Evolutionary conservation across 371 early-diverging fungal genomes (phyloP).

Genomic region (Mucor mucedo): DNA sequence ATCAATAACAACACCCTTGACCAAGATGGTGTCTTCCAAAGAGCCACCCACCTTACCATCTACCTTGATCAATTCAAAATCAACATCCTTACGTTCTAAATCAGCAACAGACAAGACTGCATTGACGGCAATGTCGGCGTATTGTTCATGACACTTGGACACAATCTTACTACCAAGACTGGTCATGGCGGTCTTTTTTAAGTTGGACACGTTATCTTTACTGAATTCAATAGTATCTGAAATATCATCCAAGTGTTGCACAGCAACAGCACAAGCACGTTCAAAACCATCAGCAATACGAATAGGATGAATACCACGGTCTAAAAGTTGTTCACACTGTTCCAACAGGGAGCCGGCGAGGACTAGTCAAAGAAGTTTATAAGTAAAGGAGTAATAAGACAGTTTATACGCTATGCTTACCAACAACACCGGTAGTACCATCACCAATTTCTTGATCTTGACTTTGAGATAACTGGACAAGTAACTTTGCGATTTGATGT

Average conservation of each 20-base stretch:
- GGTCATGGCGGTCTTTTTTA: conserved; percentile 98
- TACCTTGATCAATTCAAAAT: conserved; percentile 99
- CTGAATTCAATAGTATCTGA: conserved; percentile 91
- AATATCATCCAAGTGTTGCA: conserved; percentile 89
- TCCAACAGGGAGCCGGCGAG: conserved; percentile 98
- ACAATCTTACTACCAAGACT: conserved; percentile 99
- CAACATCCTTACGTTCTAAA: conserved; percentile 98
- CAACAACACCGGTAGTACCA: conserved; percentile 99
- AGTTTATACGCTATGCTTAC: conserved; percentile 48
- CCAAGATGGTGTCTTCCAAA: conserved; percentile 90
- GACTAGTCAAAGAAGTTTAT: conserved; percentile 58
- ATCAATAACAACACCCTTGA: conserved; percentile 98
- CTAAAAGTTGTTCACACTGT: conserved; percentile 95
- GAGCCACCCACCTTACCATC: conserved; percentile 98
- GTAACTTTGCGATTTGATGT: conserved; percentile 98
- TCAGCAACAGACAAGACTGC: conserved; percentile 98
- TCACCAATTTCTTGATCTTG: conserved; percentile 99
- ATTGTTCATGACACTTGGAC: conserved; percentile 96
- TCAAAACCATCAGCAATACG: conserved; percentile 99
- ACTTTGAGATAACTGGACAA: conserved; percentile 97
- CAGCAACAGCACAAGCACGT: conserved; percentile 93
- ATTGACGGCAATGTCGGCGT: conserved; percentile 97
- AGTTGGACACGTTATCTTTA: conserved; percentile 80
- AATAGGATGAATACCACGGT: conserved; percentile 99
- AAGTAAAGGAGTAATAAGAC: background rate